Evolutionary conservation across 352 stramenopile species (phyloP).

Genomic region (Phytophthora quininea): DNA sequence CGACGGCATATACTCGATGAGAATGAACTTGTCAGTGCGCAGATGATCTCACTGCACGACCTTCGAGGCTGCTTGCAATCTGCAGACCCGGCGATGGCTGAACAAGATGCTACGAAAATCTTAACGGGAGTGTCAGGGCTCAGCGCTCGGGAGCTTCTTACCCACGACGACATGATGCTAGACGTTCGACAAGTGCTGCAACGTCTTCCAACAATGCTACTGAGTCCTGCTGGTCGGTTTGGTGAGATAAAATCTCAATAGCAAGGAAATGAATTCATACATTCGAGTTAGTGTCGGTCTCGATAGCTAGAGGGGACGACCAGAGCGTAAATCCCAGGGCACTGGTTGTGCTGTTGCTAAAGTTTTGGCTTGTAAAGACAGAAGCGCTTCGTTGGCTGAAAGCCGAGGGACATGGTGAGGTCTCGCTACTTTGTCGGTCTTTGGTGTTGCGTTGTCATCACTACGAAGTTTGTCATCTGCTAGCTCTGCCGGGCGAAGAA

Average conservation of each 20-base stretch:
- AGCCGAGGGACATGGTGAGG: constrained; percentile 37
- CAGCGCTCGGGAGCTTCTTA: constrained; percentile 57
- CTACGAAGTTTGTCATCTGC: constrained; percentile 18
- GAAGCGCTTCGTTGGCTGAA: constrained; percentile 8
- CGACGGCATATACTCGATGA: constrained; percentile 19
- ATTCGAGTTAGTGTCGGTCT: constrained; percentile 9
- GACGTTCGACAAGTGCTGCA: constrained; percentile 46
- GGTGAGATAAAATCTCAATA: constrained; percentile 5
- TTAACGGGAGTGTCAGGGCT: constrained; percentile 41
- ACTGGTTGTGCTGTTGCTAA: constrained; percentile 16
- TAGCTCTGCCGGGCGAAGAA: constrained; percentile 20
- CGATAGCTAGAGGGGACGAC: constrained; percentile 36
- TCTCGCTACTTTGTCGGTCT: constrained; percentile 37
- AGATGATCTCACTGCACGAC: constrained; percentile 56
- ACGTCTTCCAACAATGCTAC: constrained; percentile 48
- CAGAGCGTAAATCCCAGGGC: constrained; percentile 52
- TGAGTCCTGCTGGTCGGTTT: constrained; percentile 51
- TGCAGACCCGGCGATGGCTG: constrained; percentile 57
- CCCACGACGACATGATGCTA: constrained; percentile 63
- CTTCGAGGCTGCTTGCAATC: constrained; percentile 50
- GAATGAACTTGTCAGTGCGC: not conserved
- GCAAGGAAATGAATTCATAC: not conserved
- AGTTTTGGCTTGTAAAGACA: constrained; percentile 22
- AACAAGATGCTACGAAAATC: constrained; percentile 55
- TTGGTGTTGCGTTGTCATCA: constrained; percentile 3